Evolutionary conservation across 495 filamentous ascomycete species (phyloP), one percentile per base, ranked within the genome.

Genomic region (Aspergillus heteromorphus): DNA sequence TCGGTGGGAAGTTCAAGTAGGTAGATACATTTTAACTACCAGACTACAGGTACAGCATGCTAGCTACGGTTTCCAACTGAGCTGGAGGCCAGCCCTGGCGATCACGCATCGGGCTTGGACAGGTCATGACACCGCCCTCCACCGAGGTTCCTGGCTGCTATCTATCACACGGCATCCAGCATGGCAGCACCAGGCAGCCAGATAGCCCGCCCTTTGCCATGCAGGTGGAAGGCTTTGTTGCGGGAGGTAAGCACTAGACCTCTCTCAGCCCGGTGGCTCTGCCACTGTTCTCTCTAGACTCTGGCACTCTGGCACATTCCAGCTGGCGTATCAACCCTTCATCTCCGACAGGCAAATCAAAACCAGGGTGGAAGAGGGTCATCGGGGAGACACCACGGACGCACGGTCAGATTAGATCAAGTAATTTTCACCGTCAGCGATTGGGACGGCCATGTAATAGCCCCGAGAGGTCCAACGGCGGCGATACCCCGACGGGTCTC

Each of bases 331-430:
- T 25, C 14, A 8, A 17, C 40, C 27, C 16, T 23, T 45, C 43
- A 27, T 16, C 27, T 29, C 27, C 27, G 23, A 47, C 43, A 17
- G 13, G 43, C 43, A 27, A 47, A 47, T n/a, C 14, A 29, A 27
- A 47, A 47, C 6, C 14, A 29, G 13, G 13, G n/a, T 16, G 43
- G 21, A 3, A 16, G 25, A 20, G 29, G 14, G 43, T 14, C 14
- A 19, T 16, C n/a, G 23, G 13, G 14, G 5, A 13, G 8, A 19
- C 23, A 47, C 43, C 23, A n/a, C 9, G 14, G 43, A 57, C 19
- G 48, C 55, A 45, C 40, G 53, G 58, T 80, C 77, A 77, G 77
- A 80, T 80, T 80, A 80, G 77, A 80, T 80, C 77, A 80, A 80
- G 77, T 78, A 65, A 73, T 73, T 76, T 47, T 73, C 52, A 59